These are phyloP conservation scores for Sporothrix luriei DNA, from an alignment of 2,329 filamentous ascomycete species.

Conservation along the genomic window DNA sequence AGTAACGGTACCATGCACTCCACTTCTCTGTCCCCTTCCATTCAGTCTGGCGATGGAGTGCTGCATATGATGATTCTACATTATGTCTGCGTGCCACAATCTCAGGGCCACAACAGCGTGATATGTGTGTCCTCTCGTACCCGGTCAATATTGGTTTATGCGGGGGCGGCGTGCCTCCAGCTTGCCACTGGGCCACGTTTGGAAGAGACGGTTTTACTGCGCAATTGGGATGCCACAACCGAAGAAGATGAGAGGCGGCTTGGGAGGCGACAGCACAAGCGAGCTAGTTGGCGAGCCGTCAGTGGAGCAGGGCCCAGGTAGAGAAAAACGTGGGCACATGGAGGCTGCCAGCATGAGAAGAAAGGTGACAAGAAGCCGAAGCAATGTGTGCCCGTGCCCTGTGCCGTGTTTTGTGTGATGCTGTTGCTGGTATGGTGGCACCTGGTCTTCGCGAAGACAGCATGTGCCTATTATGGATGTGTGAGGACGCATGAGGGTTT, in stretches of 20 bases:
- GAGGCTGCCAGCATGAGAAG: background rate
- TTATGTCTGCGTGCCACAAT: no score
- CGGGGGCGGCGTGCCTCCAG: background rate
- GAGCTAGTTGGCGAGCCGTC: background rate
- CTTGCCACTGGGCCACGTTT: background rate
- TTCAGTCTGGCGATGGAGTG: background rate
- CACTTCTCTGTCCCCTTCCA: background rate
- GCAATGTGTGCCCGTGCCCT: background rate
- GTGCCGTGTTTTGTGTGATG: background rate
- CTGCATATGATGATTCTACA: no score
- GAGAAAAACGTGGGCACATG: background rate
- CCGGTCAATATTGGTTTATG: slow-evolving; percentile 2
- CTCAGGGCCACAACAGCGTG: background rate
- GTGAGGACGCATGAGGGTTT: background rate
- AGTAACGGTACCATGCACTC: background rate
- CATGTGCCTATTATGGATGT: background rate
- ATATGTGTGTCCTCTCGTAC: background rate
- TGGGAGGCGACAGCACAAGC: slow-evolving; percentile 6
- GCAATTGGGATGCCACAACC: background rate
- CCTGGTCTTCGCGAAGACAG: background rate
- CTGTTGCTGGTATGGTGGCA: background rate
- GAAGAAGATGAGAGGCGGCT: background rate
- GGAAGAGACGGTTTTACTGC: background rate
- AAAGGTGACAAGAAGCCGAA: background rate
- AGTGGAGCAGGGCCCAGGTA: background rate